A percentile compares a stretch with the other conserved stretches of the same genome.
Conservation (phyloP, 345 rosid species). For the Lumnitzera racemosa region DNA sequence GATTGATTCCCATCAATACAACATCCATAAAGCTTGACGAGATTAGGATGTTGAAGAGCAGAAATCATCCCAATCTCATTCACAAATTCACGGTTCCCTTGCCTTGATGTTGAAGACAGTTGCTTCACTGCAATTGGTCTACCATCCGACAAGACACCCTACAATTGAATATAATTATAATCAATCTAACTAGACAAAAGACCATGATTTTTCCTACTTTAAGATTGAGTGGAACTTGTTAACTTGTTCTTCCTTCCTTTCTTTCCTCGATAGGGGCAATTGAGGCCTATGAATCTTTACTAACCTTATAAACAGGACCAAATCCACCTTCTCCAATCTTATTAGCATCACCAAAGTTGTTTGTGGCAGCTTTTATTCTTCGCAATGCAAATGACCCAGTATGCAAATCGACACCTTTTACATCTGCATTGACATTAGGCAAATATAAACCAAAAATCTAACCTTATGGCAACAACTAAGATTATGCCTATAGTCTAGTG, state of each 20-base stretch:
- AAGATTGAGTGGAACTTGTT: not conserved
- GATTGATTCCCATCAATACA: constrained; percentile 9
- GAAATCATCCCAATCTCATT: constrained; percentile 16
- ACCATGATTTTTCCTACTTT: not conserved
- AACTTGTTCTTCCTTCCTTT: no score
- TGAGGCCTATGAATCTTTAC: no score
- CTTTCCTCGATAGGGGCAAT: not conserved
- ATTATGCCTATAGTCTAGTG: no score
- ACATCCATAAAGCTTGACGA: constrained; percentile 11
- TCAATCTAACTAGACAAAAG: no score
- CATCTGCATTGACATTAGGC: constrained; percentile 1
- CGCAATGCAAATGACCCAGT: constrained; percentile 6
- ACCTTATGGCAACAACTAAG: no score
- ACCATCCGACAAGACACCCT: constrained; percentile 11
- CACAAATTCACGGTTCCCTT: constrained; percentile 12
- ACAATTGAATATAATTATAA: not conserved
- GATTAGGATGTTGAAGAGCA: constrained; percentile 12
- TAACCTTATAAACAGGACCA: constrained; percentile 9
- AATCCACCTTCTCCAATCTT: constrained; percentile 14
- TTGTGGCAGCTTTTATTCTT: constrained; percentile 11
- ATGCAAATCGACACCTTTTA: constrained; percentile 8
- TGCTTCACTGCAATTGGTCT: constrained; percentile 7
- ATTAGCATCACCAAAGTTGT: constrained; percentile 5
- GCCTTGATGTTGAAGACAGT: constrained; percentile 8
- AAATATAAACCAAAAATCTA: not conserved